Evolutionary conservation across 2,329 filamentous ascomycete species (phyloP), one percentile per base, ranked within the genome.

Genomic region (Neofusicoccum laricinum): DNA sequence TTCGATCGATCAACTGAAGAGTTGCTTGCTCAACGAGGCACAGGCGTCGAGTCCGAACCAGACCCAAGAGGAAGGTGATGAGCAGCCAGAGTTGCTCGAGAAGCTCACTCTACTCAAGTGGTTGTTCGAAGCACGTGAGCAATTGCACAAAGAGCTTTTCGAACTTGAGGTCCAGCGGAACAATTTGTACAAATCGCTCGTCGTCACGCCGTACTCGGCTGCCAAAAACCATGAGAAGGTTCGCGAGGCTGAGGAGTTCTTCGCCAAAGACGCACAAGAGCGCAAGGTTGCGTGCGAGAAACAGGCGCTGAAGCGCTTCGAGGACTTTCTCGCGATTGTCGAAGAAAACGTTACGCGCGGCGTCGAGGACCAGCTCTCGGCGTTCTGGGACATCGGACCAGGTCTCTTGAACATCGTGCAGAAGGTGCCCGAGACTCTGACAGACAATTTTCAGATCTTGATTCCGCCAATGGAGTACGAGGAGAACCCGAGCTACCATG

Each of bases 311-410:
- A 84, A 86, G 68, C 88, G 95, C 12, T 88, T 89, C 19, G 86
- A 91, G 69, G 88, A 90, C 21, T 93, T 98, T 73, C 84, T 91
- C 69, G 84, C 85, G 51, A 86, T 95, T 6, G 87, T 97, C 34
- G 92, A 97, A 74, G 85, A 88, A 69, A 95, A 95, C 63, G 93
- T 97, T 21, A 88, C 88, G 19, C 88, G 91, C 10, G 95, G 94
- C 15, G 92, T 98, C 11, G 93, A 97, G 74, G 86, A 92, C 63
- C 95, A 98, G 77, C 85, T 97, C 2, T 93, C 90, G 10, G 93
- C 94, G 0, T 99, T 98, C 76, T 99, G 95, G 95, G 95, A 99
- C 73, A 96, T 98, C 71, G 94, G 93, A 1, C 95, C 95, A 2
- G 88, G 89, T 3, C 84, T 99, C 0, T 84, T 90, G 30, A 84